A percentile compares a stretch with the other conserved stretches of the same genome.
Evolutionary conservation across 1,139 yeast species (phyloP).

Genomic region (Magnusiomyces ingens): DNA sequence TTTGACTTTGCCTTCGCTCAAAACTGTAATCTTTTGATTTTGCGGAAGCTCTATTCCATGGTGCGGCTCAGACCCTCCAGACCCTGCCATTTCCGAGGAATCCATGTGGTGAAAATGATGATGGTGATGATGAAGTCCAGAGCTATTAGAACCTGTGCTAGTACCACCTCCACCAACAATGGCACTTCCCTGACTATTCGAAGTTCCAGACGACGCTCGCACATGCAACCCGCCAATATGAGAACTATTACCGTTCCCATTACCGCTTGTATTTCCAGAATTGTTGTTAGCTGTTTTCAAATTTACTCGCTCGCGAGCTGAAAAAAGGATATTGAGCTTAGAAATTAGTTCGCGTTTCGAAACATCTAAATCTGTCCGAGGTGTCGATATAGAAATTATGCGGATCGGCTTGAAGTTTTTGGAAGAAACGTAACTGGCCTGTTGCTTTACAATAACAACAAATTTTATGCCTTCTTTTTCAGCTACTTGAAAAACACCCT

Average conservation of each 20-base stretch:
- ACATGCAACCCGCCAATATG: neutral
- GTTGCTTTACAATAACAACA: constrained; percentile 69
- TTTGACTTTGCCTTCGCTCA: constrained; percentile 49
- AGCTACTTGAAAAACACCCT: constrained; percentile 63
- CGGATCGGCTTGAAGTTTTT: constrained; percentile 64
- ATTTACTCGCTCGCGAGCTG: constrained; percentile 22
- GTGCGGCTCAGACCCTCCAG: constrained; percentile 1
- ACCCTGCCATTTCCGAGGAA: constrained; percentile 4
- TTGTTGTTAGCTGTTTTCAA: neutral
- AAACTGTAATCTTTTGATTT: constrained; percentile 22
- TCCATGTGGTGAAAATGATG: neutral
- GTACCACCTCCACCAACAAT: neutral
- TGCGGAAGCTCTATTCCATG: neutral
- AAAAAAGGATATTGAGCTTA: constrained; percentile 42
- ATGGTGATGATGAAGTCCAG: neutral
- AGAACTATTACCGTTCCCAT: neutral
- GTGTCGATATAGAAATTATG: constrained; percentile 50
- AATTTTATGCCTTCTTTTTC: constrained; percentile 64
- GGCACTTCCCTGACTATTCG: neutral
- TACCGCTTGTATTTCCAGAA: neutral
- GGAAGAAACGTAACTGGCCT: constrained; percentile 28
- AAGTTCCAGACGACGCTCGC: neutral
- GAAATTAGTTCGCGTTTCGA: constrained; percentile 57
- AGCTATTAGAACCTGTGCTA: neutral
- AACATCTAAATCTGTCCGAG: constrained; percentile 61